These are phyloP conservation scores for Cornus suecica DNA, from an alignment of 148 eudicot species.

Conservation along the genomic window DNA sequence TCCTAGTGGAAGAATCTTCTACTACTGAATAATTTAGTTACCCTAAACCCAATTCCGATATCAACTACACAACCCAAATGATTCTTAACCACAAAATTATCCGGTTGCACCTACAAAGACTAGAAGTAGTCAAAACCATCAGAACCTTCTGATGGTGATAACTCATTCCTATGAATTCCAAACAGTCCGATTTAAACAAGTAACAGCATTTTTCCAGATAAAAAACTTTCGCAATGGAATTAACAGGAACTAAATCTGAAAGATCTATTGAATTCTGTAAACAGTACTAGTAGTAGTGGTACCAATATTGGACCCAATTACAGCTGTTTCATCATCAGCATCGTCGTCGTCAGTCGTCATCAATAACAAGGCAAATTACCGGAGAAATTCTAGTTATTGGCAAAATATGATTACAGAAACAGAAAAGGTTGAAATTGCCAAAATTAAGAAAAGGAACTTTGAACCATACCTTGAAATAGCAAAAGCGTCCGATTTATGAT, in stretches of 20 bases:
- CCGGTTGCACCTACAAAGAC: too few relatives aligned
- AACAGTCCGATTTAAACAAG: neutral
- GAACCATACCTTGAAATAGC: neutral
- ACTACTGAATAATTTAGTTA: too few relatives aligned
- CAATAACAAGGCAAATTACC: neutral
- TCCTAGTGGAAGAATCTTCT: too few relatives aligned
- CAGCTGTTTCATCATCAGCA: too few relatives aligned
- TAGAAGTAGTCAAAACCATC: too few relatives aligned
- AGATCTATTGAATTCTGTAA: too few relatives aligned
- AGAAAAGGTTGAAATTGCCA: neutral
- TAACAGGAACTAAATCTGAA: neutral
- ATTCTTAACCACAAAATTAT: neutral
- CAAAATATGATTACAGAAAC: neutral
- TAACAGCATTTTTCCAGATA: neutral
- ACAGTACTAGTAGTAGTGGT: neutral
- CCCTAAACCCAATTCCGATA: too few relatives aligned
- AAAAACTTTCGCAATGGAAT: neutral
- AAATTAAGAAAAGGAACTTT: neutral
- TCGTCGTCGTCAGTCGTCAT: neutral
- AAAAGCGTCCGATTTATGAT: neutral
- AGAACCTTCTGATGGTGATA: too few relatives aligned
- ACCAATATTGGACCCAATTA: neutral
- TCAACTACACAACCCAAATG: too few relatives aligned
- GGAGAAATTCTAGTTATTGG: neutral
- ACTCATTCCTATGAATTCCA: neutral